These are phyloP conservation scores for Cinnamomum chago DNA, from an alignment of 164 flowering plant genomes.

Conservation along the genomic window DNA sequence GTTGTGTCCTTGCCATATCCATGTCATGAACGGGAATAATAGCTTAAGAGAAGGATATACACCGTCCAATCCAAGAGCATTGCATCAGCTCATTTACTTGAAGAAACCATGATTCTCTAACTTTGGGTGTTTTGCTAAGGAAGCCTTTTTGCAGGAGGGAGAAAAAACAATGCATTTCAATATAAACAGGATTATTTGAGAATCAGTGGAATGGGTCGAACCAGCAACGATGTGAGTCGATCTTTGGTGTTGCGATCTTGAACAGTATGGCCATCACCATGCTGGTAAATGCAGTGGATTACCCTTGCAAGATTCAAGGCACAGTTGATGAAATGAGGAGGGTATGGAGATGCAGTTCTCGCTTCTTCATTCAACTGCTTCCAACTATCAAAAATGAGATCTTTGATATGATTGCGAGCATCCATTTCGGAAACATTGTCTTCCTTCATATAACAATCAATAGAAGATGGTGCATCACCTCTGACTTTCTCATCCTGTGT, in stretches of 20 bases:
- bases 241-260: slow-evolving; percentile 2
- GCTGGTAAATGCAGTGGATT: slow-evolving; percentile 4
- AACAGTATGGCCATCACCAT: slow-evolving; percentile 17
- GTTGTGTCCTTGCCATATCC: no score
- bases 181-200: no score
- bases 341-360: no score
- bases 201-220: neutral
- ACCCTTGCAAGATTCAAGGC: slow-evolving; percentile 13
- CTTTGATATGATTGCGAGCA: slow-evolving; percentile 12
- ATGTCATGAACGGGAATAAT: no score
- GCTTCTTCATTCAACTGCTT: slow-evolving; percentile 1
- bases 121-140: no score
- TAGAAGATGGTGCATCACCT: slow-evolving; percentile 17
- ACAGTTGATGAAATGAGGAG: neutral
- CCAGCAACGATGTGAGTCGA: neutral
- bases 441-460: slow-evolving; percentile 16
- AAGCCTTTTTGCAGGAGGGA: no score
- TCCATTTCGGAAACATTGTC: slow-evolving; percentile 5
- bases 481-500: slow-evolving; percentile 14
- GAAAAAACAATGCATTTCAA: no score
- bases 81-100: no score
- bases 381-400: slow-evolving; percentile 9
- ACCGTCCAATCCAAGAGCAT: no score
- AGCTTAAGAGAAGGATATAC: no score
- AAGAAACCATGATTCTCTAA: no score